A percentile compares a stretch with the other conserved stretches of the same genome.
phyloP scores from a whole-genome alignment of 2,329 filamentous ascomycete genomes.

The Pseudogymnoascus sp. region DNA sequence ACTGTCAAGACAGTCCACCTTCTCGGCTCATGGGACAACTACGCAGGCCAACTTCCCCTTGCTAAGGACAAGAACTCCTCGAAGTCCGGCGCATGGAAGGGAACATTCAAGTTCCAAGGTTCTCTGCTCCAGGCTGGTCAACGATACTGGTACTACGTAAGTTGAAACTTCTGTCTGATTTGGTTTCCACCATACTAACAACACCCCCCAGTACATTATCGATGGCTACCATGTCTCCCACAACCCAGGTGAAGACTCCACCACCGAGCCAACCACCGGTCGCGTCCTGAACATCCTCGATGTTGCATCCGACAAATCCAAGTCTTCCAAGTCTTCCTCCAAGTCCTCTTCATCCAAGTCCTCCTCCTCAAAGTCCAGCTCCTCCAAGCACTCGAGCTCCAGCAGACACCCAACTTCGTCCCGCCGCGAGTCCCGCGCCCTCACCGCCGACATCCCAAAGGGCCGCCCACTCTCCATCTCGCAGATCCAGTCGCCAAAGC shows the following conservation, averaged over 20 bases:
- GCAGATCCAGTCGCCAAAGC: constrained; percentile 86
- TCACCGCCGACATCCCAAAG: constrained; percentile 67
- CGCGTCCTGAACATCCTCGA: constrained; percentile 97
- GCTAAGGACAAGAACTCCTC: constrained; percentile 76
- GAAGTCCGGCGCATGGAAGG: constrained; percentile 90
- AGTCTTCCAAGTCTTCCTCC: constrained; percentile 38
- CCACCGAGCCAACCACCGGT: constrained; percentile 91
- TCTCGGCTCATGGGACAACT: constrained; percentile 97
- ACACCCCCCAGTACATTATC: constrained; percentile 68
- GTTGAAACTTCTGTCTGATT: constrained; percentile 20
- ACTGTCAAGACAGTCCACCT: constrained; percentile 97
- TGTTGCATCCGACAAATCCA: constrained; percentile 55
- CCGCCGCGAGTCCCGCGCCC: constrained; percentile 33
- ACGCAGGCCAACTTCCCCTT: constrained; percentile 87
- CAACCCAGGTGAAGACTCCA: constrained; percentile 84
- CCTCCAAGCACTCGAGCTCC: constrained; percentile 36
- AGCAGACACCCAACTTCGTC: constrained; percentile 38
- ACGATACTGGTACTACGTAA: constrained; percentile 96
- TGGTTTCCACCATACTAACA: background rate
- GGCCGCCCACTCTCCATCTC: constrained; percentile 82
- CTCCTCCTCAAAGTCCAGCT: constrained; percentile 35
- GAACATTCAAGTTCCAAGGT: constrained; percentile 92
- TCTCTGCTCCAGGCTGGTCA: constrained; percentile 77
- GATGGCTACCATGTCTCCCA: constrained; percentile 97
- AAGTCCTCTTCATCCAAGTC: constrained; percentile 33